Base-by-base conservation (phyloP, 106 monocot genomes). In the Platanthera zijinensis region DNA sequence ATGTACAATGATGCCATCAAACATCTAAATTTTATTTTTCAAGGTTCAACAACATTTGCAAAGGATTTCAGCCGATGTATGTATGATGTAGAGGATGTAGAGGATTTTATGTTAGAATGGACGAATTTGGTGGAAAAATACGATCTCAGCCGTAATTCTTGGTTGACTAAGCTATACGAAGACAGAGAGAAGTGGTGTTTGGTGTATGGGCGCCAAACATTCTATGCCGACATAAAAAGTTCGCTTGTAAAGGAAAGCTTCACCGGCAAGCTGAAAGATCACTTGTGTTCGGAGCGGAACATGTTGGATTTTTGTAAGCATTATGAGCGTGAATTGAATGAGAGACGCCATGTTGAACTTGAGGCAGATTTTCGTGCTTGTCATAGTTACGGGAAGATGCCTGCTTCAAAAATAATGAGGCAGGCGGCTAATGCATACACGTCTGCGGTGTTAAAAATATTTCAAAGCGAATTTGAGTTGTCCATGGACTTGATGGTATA, bases 41-140 rank as follows among this genome's bases (percentile, higher is more conserved):
- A 39, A 50, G 76, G 63, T 50, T 76, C 76, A 22, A 54, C 76
- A 15, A 76, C 49, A 49, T 76, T 76, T 64, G 64, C 51, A 10
- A 61, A 76, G 61, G 76, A 76, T 50, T 76, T 76, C 32, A 50
- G 49, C 15, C 63, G 57, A 30, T 75, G 75, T 76, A 50, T 76
- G 14, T 76, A 76, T 50, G 49, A 76, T 7, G 22, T 61, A 18
- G 63, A 76, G 32, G 75, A 57, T 12, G 62, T 63, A 48, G 62
- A 64, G 6, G 63, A 76, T 64, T 76, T 75, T 21, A 3, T 75
- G n/a, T 39, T 19, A 6, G 75, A 57, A 61, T 75, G 76, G 76
- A 49, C 53, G 48, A 14, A 7, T 25, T 32, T 64, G 63, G 9
- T 76, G 22, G 48, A 47, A 64, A 76, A 76, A 13, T 64, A 76